These are phyloP conservation scores for Dictyostelium intermedium DNA, from an alignment of 78 protist genomes.

Conservation along the genomic window DNA sequence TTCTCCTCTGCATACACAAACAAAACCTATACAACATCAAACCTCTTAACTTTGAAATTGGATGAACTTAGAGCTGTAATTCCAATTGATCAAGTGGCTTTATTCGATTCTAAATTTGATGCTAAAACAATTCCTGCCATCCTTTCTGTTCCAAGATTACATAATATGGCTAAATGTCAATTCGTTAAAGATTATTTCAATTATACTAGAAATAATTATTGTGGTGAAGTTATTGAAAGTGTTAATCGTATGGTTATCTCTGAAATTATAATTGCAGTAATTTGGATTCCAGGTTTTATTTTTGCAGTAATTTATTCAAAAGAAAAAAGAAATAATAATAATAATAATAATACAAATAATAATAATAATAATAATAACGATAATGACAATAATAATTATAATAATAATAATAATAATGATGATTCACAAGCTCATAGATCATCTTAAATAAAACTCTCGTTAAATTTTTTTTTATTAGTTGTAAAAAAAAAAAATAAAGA, in stretches of 20 bases:
- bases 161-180: neutral
- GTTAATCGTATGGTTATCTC: conserved; percentile 33
- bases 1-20: neutral
- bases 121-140: neutral
- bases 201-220: neutral
- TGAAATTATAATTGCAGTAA: conserved; percentile 26
- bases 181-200: conserved; percentile 20
- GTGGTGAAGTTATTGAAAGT: conserved; percentile 26
- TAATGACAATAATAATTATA: neutral
- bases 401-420: neutral
- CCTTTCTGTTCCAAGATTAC: conserved; percentile 11
- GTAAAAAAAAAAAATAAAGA: neutral
- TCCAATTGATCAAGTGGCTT: neutral
- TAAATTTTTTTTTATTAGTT: neutral
- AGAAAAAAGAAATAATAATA: neutral
- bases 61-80: conserved; percentile 1
- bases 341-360: neutral
- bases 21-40: neutral
- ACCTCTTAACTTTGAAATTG: neutral
- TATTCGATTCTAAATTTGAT: conserved; percentile 21
- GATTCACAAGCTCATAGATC: neutral
- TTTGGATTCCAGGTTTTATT: conserved; percentile 64
- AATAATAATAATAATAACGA: neutral
- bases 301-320: conserved; percentile 39
- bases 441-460: neutral